These are phyloP conservation scores for Cerioporus squamosus DNA, from an alignment of 1,284 basidiomycete genomes.

Conservation along the genomic window DNA sequence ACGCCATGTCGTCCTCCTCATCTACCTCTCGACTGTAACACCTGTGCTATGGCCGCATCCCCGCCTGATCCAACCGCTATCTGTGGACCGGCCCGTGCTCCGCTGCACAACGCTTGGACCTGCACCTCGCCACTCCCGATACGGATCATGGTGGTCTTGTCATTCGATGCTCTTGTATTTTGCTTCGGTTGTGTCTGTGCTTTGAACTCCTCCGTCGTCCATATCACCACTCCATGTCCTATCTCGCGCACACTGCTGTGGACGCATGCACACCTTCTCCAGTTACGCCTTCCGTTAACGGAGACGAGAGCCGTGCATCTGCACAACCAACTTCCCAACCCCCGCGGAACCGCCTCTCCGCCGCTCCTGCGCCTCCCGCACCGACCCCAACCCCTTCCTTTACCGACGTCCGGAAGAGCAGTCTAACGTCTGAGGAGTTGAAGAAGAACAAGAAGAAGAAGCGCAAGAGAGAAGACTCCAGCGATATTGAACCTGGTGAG, in stretches of 20 bases:
- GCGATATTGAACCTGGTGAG: slow-evolving; percentile 67
- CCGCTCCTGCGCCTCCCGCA: slow-evolving; percentile 41
- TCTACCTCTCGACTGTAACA: background rate
- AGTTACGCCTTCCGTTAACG: slow-evolving; percentile 58
- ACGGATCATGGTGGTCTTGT: background rate
- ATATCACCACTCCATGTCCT: background rate
- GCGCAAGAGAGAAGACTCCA: slow-evolving; percentile 80
- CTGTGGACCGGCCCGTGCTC: background rate
- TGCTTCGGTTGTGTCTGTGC: no score
- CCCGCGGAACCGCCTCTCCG: slow-evolving; percentile 43
- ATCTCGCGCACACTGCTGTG: background rate
- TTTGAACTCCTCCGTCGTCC: background rate
- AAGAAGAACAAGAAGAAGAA: slow-evolving; percentile 84
- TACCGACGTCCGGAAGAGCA: slow-evolving; percentile 43
- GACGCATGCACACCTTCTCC: background rate
- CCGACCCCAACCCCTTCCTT: slow-evolving; percentile 39
- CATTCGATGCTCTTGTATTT: background rate
- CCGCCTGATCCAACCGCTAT: slow-evolving; percentile 1
- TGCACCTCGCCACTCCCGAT: background rate
- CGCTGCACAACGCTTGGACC: background rate
- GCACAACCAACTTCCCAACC: slow-evolving; percentile 32
- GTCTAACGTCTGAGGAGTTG: slow-evolving; percentile 43
- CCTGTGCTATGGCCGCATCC: background rate
- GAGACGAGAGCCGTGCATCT: slow-evolving; percentile 47
- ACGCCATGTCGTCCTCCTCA: background rate